phyloP scores from a whole-genome alignment of 108 stramenopile species.

The Cyclotella choctawhatcheeana region DNA sequence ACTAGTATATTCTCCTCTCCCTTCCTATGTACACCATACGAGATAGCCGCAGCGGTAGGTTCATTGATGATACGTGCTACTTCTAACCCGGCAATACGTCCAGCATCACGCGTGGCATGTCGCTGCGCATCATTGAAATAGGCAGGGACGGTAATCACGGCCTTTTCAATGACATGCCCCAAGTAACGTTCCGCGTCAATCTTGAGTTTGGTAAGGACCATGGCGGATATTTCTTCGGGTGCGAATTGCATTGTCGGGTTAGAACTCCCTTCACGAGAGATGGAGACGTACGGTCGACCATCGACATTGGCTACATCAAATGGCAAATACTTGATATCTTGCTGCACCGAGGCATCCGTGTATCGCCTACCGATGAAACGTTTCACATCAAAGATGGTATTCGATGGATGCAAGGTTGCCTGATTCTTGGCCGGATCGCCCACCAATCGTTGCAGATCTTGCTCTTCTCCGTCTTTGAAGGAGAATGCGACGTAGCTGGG shows the following conservation, averaged over 20 bases:
- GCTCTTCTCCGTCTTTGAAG: background rate
- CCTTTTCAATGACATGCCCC: conserved; percentile 87
- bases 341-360: conserved; percentile 93
- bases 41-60: conserved; percentile 97
- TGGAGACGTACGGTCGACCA: conserved; percentile 28
- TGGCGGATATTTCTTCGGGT: conserved; percentile 91
- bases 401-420: conserved; percentile 96
- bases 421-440: conserved; percentile 99
- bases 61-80: conserved; percentile 98
- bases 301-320: conserved; percentile 80
- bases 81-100: conserved; percentile 91
- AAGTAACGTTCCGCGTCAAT: conserved; percentile 84
- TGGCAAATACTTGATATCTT: conserved; percentile 98
- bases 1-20: conserved; percentile 93
- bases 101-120: conserved; percentile 96
- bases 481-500: conserved; percentile 97
- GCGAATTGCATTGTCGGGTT: conserved; percentile 49
- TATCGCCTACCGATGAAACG: conserved; percentile 97
- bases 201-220: conserved; percentile 91
- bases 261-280: background rate
- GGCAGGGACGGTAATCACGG: conserved; percentile 97
- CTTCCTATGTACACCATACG: conserved; percentile 93
- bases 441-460: conserved; percentile 68
- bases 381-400: conserved; percentile 99
- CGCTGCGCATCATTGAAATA: conserved; percentile 99